Evolutionary conservation across 106 monocot genomes (phyloP), one percentile per base, ranked within the genome.

Genomic region (Dioscorea dumetorum): DNA sequence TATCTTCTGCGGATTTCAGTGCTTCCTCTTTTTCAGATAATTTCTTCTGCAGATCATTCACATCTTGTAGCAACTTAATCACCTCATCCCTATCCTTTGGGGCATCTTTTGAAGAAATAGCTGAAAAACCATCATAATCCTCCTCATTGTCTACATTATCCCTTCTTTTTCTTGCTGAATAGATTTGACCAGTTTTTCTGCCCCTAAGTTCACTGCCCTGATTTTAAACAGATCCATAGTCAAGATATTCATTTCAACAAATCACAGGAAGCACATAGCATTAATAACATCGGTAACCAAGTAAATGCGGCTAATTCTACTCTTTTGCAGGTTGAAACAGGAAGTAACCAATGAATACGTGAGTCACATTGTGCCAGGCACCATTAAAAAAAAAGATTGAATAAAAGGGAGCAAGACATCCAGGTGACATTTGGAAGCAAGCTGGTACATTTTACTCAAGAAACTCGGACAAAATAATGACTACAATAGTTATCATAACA

Each of bases 11-110:
- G 49, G 74, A 81, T 68, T 80, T 91, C 57, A 97, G 50, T 22
- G 75, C 73, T 70, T 82, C 91, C 50, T 95, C 91, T 73, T 95
- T 95, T 73, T 88, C 88, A 24, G 72, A 20, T 52, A 95, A 56
- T 52, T 77, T 88, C 53, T 70, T 86, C 56, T 84, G 77, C 48
- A 97, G 67, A 0, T 83, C 88, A 74, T 76, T 75, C 49, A 97
- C 69, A 35, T 91, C 88, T 51, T 81, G 81, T 6, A 68, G 82
- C 58, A 97, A 68, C 22, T 63, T 58, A 62, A 60, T 58, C 41
- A 97, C 22, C 50, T 91, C 95, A 69, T 80, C 82, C 49, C 41
- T 69, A 13, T 85, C 79, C 63, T 80, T 87, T 51, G 67, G 70
- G 51, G 52, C 51, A 79, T 67, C 50, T 6, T 20, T 74, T 73